Percentiles rank a stretch among this genome's conserved stretches.
Evolutionary conservation across 768 basidiomycete species (phyloP).

Genomic region (Pleurotus tuber-regium): DNA sequence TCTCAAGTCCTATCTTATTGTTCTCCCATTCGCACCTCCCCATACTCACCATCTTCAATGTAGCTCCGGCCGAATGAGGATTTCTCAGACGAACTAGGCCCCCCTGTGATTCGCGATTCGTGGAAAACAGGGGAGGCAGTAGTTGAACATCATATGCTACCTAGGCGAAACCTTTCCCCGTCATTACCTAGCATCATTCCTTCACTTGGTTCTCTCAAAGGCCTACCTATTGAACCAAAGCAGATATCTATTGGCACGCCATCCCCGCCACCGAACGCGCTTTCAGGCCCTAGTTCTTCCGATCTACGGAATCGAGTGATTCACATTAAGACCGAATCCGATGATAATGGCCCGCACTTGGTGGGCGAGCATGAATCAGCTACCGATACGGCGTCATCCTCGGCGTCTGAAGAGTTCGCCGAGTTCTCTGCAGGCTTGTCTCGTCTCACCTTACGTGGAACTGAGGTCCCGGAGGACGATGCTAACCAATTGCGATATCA

Average conservation of each 20-base stretch:
- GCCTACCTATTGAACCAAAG: not conserved
- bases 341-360: not conserved
- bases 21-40: not conserved
- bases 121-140: conserved; percentile 42
- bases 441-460: conserved; percentile 4
- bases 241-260: not conserved
- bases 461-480: conserved; percentile 10
- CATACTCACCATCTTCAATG: conserved; percentile 3
- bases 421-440: not conserved
- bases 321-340: conserved; percentile 5
- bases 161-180: conserved; percentile 5
- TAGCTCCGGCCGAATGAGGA: conserved; percentile 64
- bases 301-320: not conserved
- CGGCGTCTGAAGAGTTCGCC: not conserved
- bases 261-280: not conserved
- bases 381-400: not conserved
- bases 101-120: conserved; percentile 58
- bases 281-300: not conserved
- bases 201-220: not conserved
- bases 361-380: not conserved
- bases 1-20: not conserved
- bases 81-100: conserved; percentile 62
- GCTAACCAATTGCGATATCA: conserved; percentile 54
- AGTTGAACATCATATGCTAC: not conserved
- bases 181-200: conserved; percentile 1